Evolutionary conservation across 306 rosid genomes (phyloP), one percentile per base, ranked within the genome.

Genomic region (Spatholobus suberectus): DNA sequence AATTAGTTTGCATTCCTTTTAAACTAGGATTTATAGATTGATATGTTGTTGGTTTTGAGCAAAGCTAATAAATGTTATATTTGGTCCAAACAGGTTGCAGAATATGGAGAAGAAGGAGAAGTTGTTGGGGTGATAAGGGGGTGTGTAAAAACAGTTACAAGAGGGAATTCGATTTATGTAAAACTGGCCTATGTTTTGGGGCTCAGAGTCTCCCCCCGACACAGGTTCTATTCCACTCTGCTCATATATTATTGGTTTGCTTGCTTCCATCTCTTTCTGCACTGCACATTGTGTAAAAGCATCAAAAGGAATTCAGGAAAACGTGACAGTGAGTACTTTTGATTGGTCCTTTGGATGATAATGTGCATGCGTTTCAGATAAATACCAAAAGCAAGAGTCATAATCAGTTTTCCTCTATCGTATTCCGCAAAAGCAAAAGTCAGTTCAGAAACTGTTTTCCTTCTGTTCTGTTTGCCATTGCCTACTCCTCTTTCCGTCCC

Each of bases 101-200:
- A 89, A 84, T 93, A 85, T 73, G 99, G 97, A 77, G 90, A 87
- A 80, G 89, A 55, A 29, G 86, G 88, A 75, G 91, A 90, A 79
- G 87, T 92, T 57, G 93, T 90, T 15, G 99, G 99, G 54, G 89
- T 89, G 75, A 86, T 96, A 85, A 90, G 97, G 43, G 99, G 97
- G n/a, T 96, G 97, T 81, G 91, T 92, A 13, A 96, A 96, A 78
- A 88, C 89, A 78, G 99, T 90, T 27, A 80, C 94, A 44, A 77
- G 85, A 80, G 94, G 91, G 71, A 87, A 87, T 80, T 90, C 90
- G 13, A 80, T 63, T 75, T 88, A 75, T 78, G 91, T 82, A 23
- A 89, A 90, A 88, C 70, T 95, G 57, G 99, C 94, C 78, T 95
- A 93, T 88, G 86, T 96, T 78, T 81, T 96, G 89, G 99, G 99